Conservation (phyloP, 2,329 filamentous ascomycete genomes). For the Bipolaris bicolor region DNA sequence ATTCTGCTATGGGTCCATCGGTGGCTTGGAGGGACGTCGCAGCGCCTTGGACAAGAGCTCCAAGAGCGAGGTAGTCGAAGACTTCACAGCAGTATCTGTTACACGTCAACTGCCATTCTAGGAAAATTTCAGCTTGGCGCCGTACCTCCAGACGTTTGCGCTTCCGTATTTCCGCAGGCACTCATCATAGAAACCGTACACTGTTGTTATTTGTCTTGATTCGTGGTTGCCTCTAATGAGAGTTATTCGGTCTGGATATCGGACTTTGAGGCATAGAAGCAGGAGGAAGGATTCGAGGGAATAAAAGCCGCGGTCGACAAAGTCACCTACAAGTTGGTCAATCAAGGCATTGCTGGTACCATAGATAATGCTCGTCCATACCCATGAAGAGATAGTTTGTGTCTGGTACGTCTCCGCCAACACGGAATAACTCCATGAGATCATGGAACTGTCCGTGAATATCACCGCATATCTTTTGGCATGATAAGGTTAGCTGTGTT, state of each 20-base stretch:
- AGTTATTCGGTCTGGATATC: slow-evolving; percentile 96
- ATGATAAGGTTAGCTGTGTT: slow-evolving; percentile 7
- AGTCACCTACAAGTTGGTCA: slow-evolving; percentile 70
- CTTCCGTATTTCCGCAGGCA: slow-evolving; percentile 83
- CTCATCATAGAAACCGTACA: slow-evolving; percentile 88
- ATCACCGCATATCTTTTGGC: slow-evolving; percentile 70
- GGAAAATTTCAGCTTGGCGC: too few species aligned
- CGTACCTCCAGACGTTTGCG: slow-evolving; percentile 82
- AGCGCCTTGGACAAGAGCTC: slow-evolving; percentile 88
- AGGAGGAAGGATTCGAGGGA: slow-evolving; percentile 96
- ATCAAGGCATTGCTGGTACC: background rate
- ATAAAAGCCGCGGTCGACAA: slow-evolving; percentile 97
- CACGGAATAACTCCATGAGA: slow-evolving; percentile 93
- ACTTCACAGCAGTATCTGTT: slow-evolving; percentile 84
- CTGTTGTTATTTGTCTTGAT: slow-evolving; percentile 93
- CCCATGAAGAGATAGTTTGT: slow-evolving; percentile 98
- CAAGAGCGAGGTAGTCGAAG: slow-evolving; percentile 93
- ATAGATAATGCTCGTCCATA: slow-evolving; percentile 44
- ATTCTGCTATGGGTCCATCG: slow-evolving; percentile 58
- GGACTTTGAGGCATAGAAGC: slow-evolving; percentile 92
- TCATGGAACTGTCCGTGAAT: slow-evolving; percentile 98
- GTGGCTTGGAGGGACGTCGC: slow-evolving; percentile 68
- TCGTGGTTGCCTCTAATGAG: slow-evolving; percentile 95
- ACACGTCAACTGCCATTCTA: background rate
- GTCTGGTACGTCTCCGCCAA: slow-evolving; percentile 91